Conservation (phyloP, 2,329 filamentous ascomycete species). For the Colletotrichum sp. region DNA sequence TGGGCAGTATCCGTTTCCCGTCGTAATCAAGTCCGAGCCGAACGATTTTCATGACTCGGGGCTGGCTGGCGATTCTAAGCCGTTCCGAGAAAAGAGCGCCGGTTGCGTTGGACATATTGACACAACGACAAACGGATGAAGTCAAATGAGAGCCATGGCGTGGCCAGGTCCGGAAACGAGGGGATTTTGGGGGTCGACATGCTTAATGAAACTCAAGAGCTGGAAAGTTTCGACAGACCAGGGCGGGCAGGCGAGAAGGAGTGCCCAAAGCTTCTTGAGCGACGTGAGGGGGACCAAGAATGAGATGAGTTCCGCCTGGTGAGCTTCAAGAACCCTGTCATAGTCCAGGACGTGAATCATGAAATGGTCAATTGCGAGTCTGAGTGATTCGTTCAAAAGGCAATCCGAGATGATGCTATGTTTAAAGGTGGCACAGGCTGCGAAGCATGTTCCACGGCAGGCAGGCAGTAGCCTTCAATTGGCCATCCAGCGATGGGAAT, state of each 20-base stretch:
- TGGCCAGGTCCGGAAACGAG: background rate
- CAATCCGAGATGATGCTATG: background rate
- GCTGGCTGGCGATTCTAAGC: background rate
- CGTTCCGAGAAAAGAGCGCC: background rate
- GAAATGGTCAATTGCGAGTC: background rate
- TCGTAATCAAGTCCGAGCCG: background rate
- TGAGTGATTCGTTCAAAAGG: background rate
- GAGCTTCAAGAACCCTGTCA: background rate
- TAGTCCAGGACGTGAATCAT: background rate
- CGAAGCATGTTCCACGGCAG: background rate
- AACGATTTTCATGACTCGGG: slow-evolving; percentile 1
- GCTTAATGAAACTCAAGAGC: background rate
- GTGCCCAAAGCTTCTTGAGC: background rate
- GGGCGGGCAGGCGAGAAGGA: background rate
- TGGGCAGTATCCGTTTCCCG: background rate
- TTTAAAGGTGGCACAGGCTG: background rate
- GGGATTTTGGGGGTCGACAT: background rate
- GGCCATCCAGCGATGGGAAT: background rate
- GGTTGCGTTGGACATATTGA: background rate
- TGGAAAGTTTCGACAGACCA: background rate
- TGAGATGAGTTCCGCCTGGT: background rate
- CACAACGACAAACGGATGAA: background rate
- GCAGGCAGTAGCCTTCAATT: background rate
- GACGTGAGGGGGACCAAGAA: background rate
- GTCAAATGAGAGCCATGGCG: background rate